These are phyloP conservation scores for Cryptococcus depauperatus DNA, from an alignment of 1,284 basidiomycete genomes.

Conservation along the genomic window DNA sequence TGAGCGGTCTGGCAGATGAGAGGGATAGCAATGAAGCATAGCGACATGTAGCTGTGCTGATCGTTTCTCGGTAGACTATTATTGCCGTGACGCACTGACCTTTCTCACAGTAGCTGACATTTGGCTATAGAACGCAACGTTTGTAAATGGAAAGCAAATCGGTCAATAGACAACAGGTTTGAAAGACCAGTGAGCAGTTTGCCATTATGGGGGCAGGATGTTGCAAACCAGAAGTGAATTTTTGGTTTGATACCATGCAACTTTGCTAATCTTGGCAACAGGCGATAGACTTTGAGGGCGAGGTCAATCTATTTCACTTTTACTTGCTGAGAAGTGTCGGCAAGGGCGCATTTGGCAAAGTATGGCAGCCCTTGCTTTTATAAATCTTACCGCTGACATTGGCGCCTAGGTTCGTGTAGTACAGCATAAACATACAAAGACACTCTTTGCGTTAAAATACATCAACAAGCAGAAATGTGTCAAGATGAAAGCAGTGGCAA, in stretches of 20 bases:
- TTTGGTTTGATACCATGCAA: neutral
- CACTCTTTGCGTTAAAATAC: slow-evolving; percentile 95
- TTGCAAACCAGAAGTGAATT: slow-evolving; percentile 49
- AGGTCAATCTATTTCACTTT: slow-evolving; percentile 96
- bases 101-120: too few species aligned
- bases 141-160: too few species aligned
- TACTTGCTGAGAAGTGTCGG: slow-evolving; percentile 87
- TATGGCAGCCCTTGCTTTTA: slow-evolving; percentile 28
- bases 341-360: slow-evolving; percentile 98
- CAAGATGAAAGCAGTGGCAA: slow-evolving; percentile 94
- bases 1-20: too few species aligned
- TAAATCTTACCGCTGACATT: neutral
- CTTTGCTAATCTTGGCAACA: slow-evolving; percentile 37
- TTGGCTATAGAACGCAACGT: too few species aligned
- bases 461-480: slow-evolving; percentile 98
- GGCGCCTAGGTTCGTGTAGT: slow-evolving; percentile 79
- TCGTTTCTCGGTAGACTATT: too few species aligned
- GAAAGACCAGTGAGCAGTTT: too few species aligned
- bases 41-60: too few species aligned
- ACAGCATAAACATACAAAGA: slow-evolving; percentile 93
- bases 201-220: slow-evolving; percentile 52
- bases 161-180: too few species aligned
- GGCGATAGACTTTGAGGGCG: slow-evolving; percentile 97
- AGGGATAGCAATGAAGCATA: too few species aligned
- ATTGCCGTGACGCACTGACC: too few species aligned